Conservation (phyloP, 2,329 filamentous ascomycete genomes). For the Beauveria australis region DNA sequence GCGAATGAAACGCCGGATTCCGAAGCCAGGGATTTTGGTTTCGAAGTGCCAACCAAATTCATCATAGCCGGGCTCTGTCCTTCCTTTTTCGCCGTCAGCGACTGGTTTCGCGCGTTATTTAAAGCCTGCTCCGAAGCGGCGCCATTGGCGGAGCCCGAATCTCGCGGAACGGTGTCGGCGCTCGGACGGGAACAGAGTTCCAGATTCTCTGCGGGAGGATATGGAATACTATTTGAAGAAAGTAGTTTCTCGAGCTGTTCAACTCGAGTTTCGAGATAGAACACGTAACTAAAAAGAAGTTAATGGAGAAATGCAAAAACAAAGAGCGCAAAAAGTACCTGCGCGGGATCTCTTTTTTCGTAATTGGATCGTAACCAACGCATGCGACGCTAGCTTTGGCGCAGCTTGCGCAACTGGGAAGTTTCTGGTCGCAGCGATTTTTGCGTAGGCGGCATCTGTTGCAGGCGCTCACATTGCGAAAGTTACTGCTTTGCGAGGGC, state of each 20-base stretch:
- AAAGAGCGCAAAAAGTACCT: conserved; percentile 52
- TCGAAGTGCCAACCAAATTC: conserved; percentile 68
- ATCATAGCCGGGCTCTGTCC: conserved; percentile 45
- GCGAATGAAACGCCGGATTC: conserved; percentile 92
- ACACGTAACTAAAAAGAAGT: conserved; percentile 62
- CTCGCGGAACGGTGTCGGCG: conserved; percentile 20
- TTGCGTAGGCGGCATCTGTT: conserved; percentile 88
- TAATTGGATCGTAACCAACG: conserved; percentile 93
- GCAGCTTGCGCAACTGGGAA: conserved; percentile 85
- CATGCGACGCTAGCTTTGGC: conserved; percentile 88
- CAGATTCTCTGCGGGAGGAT: conserved; percentile 63
- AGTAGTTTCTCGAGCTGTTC: conserved; percentile 75
- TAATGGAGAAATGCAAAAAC: neutral
- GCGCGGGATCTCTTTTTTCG: conserved; percentile 88
- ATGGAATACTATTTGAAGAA: conserved; percentile 58
- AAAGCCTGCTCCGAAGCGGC: conserved; percentile 21
- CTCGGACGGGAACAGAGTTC: conserved; percentile 49
- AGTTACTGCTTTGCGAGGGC: conserved; percentile 54
- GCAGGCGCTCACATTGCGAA: conserved; percentile 87
- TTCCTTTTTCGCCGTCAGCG: conserved; percentile 25
- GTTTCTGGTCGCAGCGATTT: conserved; percentile 87
- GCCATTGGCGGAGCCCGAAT: conserved; percentile 21
- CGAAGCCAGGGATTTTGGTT: conserved; percentile 74
- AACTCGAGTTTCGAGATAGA: conserved; percentile 83
- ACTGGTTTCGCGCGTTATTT: conserved; percentile 18